These are phyloP conservation scores for Tetradesmus obliquus DNA, from an alignment of 139 green algal genomes.

Conservation along the genomic window DNA sequence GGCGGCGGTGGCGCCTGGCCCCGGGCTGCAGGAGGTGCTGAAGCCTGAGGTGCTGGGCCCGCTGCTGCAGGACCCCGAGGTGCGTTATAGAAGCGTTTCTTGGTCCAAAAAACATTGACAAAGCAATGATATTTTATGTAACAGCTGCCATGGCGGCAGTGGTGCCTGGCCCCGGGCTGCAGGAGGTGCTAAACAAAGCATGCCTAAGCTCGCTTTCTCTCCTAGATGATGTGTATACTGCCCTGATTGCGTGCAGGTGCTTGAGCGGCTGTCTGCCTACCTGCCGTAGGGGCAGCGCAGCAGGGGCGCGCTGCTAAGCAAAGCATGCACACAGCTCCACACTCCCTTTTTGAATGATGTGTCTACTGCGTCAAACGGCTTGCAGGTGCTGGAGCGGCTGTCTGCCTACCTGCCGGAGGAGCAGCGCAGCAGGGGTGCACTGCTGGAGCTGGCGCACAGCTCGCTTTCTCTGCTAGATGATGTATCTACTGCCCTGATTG, in stretches of 20 bases:
- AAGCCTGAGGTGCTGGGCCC: constrained; percentile 65
- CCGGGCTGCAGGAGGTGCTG: constrained; percentile 70
- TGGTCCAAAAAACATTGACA: too few species aligned
- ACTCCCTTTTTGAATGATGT: too few species aligned
- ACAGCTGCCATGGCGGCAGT: too few species aligned
- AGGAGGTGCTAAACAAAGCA: constrained; percentile 50
- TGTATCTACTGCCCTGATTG: not conserved
- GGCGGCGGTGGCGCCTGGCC: constrained; percentile 48
- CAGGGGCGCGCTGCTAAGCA: not conserved
- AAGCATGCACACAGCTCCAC: not conserved
- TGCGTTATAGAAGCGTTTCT: too few species aligned
- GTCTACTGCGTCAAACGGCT: not conserved
- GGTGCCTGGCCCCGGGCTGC: constrained; percentile 59
- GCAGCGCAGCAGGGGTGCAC: too few species aligned
- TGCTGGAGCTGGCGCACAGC: not conserved
- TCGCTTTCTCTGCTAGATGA: too few species aligned
- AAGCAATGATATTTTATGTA: too few species aligned
- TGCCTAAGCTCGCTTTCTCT: too few species aligned
- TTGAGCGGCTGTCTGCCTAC: too few species aligned
- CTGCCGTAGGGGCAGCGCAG: too few species aligned
- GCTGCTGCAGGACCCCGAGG: constrained; percentile 60
- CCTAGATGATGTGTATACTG: not conserved
- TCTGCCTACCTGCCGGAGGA: too few species aligned
- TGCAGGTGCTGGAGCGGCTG: constrained; percentile 50
- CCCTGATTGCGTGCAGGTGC: not conserved